Evolutionary conservation across 176 grass and related monocot species (phyloP).

Genomic region (Aegilops bicornis): DNA sequence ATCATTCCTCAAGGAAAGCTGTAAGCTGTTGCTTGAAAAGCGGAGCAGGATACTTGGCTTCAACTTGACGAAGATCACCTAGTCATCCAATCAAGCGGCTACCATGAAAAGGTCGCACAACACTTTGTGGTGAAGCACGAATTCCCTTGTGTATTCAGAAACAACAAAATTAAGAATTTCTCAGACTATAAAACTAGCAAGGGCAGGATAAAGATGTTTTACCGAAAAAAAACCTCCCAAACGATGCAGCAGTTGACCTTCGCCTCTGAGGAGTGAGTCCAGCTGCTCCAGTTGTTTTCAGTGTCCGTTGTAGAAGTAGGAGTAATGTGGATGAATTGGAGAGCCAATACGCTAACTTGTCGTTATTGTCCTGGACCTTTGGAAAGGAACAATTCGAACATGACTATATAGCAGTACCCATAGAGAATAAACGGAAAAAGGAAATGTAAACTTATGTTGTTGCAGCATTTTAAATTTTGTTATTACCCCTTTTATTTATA

Average conservation of each 20-base stretch:
- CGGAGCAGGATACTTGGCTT: constrained; percentile 97
- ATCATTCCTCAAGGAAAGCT: constrained; percentile 97
- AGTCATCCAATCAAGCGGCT: constrained; percentile 68
- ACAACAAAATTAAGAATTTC: constrained; percentile 14
- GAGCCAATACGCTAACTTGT: constrained; percentile 92
- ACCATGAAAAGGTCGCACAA: constrained; percentile 67
- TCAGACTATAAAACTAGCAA: constrained; percentile 33
- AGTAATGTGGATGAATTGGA: constrained; percentile 94
- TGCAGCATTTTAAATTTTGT: neutral
- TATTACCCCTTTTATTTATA: constrained; percentile 1
- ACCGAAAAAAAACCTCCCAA: constrained; percentile 93
- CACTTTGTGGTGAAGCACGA: constrained; percentile 84
- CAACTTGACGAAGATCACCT: constrained; percentile 89
- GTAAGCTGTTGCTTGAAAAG: constrained; percentile 99
- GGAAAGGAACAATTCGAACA: constrained; percentile 24
- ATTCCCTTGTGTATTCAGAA: constrained; percentile 60
- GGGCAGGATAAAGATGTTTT: constrained; percentile 29
- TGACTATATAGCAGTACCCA: constrained; percentile 17
- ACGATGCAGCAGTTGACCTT: constrained; percentile 77
- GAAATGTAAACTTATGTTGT: neutral
- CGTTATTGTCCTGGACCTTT: constrained; percentile 77
- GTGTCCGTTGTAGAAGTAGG: constrained; percentile 86
- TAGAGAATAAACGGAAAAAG: neutral
- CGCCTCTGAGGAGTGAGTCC: constrained; percentile 86
- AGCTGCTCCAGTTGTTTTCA: constrained; percentile 81